These are phyloP conservation scores for Triticum turgidum DNA, from an alignment of 176 grass and related monocot species.

Conservation along the genomic window DNA sequence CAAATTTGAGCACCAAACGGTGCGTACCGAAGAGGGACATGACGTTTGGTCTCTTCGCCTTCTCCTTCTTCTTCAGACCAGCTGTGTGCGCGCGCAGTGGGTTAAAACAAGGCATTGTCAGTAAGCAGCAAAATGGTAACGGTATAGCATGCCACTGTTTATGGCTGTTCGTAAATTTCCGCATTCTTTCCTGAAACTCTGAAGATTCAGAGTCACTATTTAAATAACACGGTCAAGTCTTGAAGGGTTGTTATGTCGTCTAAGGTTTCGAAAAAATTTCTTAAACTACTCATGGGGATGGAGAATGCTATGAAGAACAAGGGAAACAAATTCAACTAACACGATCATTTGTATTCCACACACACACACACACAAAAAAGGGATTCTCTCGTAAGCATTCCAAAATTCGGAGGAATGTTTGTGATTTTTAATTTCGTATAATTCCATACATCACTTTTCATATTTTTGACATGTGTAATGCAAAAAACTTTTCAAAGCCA, in stretches of 20 bases:
- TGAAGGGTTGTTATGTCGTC: neutral
- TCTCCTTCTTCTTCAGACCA: conserved; percentile 93
- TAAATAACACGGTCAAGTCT: neutral
- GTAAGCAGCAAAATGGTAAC: neutral
- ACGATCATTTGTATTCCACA: neutral
- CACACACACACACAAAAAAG: neutral
- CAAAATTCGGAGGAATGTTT: neutral
- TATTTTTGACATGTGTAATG: neutral
- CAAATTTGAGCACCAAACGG: neutral
- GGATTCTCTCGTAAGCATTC: neutral
- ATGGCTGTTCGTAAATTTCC: neutral
- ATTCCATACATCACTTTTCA: neutral
- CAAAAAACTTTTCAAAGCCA: neutral
- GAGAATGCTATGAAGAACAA: neutral
- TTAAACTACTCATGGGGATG: neutral
- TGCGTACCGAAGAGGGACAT: conserved; percentile 77
- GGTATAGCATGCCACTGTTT: neutral
- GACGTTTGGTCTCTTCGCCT: conserved; percentile 89
- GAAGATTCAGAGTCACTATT: neutral
- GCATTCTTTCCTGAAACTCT: neutral
- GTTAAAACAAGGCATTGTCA: neutral
- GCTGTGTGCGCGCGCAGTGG: conserved; percentile 35
- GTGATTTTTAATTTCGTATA: neutral
- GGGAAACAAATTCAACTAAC: neutral
- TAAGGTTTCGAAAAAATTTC: neutral